Evolutionary conservation across 805 yeast genomes (phyloP), one percentile per base, ranked within the genome.

Genomic region (Starmerella apis): DNA sequence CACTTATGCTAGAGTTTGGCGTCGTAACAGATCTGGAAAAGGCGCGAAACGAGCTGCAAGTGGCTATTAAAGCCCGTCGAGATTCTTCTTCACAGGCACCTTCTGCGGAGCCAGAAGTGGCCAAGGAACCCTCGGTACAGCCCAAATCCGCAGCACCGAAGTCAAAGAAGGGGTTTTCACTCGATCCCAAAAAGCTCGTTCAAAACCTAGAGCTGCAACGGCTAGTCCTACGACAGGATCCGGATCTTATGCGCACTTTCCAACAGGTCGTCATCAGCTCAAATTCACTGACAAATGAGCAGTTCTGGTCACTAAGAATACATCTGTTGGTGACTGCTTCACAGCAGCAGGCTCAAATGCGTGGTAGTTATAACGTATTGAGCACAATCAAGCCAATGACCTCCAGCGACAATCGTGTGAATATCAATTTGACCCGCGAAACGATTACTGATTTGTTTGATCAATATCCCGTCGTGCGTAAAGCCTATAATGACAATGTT

Each of bases 311-410:
- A 1, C 81, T 88, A 5, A 70, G 96, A 56, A 70, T 87, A 10
- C 85, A 86, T 59, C 72, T 83, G 23, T 66, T 92, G 49, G 70
- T 97, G 48, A 86, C 96, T 0, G 86, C 77, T 68, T 96, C 96
- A 0, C 74, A 92, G 55, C 77, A 90, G 8, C 76, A 78, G 16
- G 77, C 86, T 19, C 98, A 92, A 62, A 83, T 84, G 56, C 73
- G 82, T 45, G 98, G 98, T 0, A 92, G 95, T 0, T 92, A 88
- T 64, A 92, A 92, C 62, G 97, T 92, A 0, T 69, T 92, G 47
- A 83, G 95, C 39, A 86, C 97, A 0, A 90, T 92, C 55, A 86
- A 84, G 61, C 96, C 97, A 0, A 90, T 86, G 7, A 95, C 96
- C 0, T 80, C 94, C 0, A 77, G 86, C 48, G 97, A 90, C 61